Evolutionary conservation across 768 basidiomycete species (phyloP).

Genomic region (Mycena albidolilacea): DNA sequence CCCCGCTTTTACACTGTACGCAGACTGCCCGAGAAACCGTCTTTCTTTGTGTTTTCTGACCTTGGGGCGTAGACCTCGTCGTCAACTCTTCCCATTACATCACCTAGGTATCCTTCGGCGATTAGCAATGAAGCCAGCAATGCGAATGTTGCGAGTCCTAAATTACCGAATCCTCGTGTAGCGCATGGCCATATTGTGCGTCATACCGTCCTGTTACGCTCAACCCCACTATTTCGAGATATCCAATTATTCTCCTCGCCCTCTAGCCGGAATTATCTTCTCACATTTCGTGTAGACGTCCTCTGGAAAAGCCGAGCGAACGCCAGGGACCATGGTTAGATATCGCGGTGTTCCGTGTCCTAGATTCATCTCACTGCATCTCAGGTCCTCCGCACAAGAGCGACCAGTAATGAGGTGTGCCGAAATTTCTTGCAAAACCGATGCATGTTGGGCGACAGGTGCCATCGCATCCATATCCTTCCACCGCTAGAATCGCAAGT

Average conservation of each 20-base stretch:
- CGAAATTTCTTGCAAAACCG: conserved; percentile 43
- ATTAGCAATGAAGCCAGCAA: background rate
- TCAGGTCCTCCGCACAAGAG: background rate
- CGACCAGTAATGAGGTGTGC: conserved; percentile 49
- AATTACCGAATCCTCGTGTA: background rate
- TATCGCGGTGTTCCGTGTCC: background rate
- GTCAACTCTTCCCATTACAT: background rate
- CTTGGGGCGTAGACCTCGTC: background rate
- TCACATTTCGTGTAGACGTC: background rate
- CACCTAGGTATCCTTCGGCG: background rate
- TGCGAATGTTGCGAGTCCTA: background rate
- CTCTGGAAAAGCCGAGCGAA: background rate
- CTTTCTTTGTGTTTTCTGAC: background rate
- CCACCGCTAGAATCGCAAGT: conserved; percentile 11
- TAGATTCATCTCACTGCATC: background rate
- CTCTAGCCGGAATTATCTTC: background rate
- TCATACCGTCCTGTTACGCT: background rate
- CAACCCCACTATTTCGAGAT: background rate
- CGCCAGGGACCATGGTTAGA: background rate
- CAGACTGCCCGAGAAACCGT: background rate
- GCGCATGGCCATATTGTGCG: background rate
- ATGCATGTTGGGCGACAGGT: conserved; percentile 27
- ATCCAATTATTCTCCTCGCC: background rate
- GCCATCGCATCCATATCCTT: conserved; percentile 21
- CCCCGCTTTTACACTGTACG: conserved; percentile 20